Evolutionary conservation across 192 early-diverging fungal species (phyloP), one percentile per base, ranked within the genome.

Genomic region (Rhizophagus clarus): DNA sequence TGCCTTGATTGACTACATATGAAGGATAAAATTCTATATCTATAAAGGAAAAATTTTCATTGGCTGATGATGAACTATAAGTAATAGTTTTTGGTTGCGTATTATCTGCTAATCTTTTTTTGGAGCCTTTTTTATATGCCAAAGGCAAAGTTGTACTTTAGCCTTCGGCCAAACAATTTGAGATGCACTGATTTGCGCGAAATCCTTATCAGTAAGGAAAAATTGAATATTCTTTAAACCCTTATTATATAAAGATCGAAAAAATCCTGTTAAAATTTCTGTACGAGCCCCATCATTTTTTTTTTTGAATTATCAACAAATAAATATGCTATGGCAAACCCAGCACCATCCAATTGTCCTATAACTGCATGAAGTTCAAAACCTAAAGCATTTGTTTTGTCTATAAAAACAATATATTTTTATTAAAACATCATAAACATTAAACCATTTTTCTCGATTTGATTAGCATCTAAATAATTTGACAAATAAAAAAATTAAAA

Each of bases 291-390:
- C 24, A 66, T 28, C 4, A 66, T 10, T 10, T 32, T 66, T 32
- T 66, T 66, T 28, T 66, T 66, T 28, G 15, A n/a, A n/a, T 12
- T 22, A n/a, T 66, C 10, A 12, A 66, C 29, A 32, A 66, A 66
- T 2, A 66, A 22, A 47, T 71, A 71, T 12, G 34, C 37, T 2
- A 71, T 40, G 8, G 24, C 1, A 40, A 71, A 71, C 1, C 69
- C 40, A 2, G 34, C 14, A 7, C 63, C 63, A 66, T 66, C 24
- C 15, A 0, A 15, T 71, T 71, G 69, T n/a, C 69, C 15, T 24
- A 71, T 71, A 4, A 71, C 42, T 17, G 69, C 4, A 71, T 71
- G 45, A 71, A 37, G 69, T 12, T 71, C 40, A 71, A 22, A 71
- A 12, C 32, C 69, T 22, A 71, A n/a, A 9, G 17, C 37, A 71